Base-by-base conservation (phyloP, 2,329 filamentous ascomycete species). In the Coniochaeta sp. region DNA sequence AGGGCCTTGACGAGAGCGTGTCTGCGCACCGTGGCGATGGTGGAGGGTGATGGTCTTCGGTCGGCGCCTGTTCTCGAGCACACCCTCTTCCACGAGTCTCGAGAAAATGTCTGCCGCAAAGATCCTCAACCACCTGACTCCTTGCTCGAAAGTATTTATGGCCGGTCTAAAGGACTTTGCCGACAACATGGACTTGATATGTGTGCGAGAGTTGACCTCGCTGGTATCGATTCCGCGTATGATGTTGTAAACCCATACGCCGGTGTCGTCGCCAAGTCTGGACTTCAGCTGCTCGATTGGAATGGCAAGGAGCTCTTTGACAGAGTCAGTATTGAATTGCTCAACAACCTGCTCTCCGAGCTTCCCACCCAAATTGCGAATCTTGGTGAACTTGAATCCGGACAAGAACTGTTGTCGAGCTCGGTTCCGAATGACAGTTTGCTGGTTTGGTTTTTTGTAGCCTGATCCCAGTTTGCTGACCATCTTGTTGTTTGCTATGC, bases 171-270 rank as follows among this genome's bases (percentile, higher is more conserved):
- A 99, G 0, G 91, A 95, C 65, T 99, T 99, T 18, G 94, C 91
- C 1, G 91, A 96, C 13, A 97, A 76, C 91, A 99, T 97, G 14
- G 88, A 94, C 67, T 97, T 96, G 72, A 96, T 96, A 62, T 94
- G 89, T 1, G 91, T 96, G 49, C 92, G 79, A 26, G 90, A 81
- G 62, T 90, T 96, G 58, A 99, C 90, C 67, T 96, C 91, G 60
- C 87, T 94, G 48, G 76, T 74, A 65, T 99, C 94, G 55, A 91
- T 82, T 1, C 94, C 94, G 10, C 94, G 83, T 50, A 97, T 86
- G 10, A 86, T 87, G 51, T 86, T 83, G 69, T 95, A 86, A 12
- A 97, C 75, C 91, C 91, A 96, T 3, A 78, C 75, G 1, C 89
- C 92, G 0, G 87, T 94, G 42, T 95, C 90, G 50, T 92, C 87